Percentiles rank a stretch among this genome's conserved stretches.
Evolutionary conservation across 495 filamentous ascomycete genomes (phyloP).

Genomic region (Daldinia vernicosa): DNA sequence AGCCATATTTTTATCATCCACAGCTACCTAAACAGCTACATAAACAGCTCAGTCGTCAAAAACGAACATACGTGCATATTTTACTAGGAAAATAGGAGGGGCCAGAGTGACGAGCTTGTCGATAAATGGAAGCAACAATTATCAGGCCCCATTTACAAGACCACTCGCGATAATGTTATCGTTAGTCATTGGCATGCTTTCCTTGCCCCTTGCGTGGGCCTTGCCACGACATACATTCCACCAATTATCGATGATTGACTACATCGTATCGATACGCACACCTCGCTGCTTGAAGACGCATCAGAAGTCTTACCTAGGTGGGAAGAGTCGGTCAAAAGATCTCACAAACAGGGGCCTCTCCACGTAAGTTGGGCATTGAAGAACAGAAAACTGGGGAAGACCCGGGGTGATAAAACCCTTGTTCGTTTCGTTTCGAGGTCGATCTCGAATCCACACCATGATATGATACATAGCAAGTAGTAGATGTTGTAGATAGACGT

Average conservation of each 20-base stretch:
- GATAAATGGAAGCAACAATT: background rate
- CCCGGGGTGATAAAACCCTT: conserved; percentile 32
- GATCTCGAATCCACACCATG: conserved; percentile 25
- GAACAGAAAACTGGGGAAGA: conserved; percentile 38
- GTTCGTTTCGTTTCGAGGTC: conserved; percentile 40
- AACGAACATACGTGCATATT: conserved; percentile 1
- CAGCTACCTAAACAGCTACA: background rate
- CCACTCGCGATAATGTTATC: conserved; percentile 26
- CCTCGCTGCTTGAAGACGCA: conserved; percentile 34
- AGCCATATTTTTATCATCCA: background rate
- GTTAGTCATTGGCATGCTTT: conserved; percentile 24
- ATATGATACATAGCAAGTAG: conserved; percentile 21
- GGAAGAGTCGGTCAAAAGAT: conserved; percentile 40
- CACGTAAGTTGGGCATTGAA: conserved; percentile 13
- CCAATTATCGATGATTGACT: conserved; percentile 4
- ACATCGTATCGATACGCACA: conserved; percentile 9
- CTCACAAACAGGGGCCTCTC: conserved; percentile 3
- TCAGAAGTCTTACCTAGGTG: conserved; percentile 38
- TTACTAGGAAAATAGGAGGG: conserved; percentile 10
- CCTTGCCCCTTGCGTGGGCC: conserved; percentile 17
- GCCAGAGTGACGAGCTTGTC: conserved; percentile 15
- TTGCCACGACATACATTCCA: conserved; percentile 26
- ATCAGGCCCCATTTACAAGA: conserved; percentile 15
- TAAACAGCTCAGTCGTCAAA: background rate
- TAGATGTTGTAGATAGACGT: conserved; percentile 10